Conservation (phyloP, 2,329 filamentous ascomycete species). For the Talaromyces sp. region DNA sequence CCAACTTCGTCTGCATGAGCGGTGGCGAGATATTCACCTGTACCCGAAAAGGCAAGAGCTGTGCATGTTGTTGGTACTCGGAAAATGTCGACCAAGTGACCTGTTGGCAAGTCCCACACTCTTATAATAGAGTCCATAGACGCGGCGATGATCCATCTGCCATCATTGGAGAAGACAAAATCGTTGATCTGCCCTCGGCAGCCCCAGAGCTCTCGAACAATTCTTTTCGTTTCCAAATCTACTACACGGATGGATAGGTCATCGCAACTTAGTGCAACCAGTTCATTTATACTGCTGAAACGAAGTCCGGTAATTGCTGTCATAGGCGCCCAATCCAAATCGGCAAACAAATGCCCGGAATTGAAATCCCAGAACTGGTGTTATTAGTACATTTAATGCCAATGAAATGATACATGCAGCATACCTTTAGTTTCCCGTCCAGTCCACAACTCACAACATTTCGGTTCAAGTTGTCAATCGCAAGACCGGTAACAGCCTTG, state of each 20-base stretch:
- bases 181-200: constrained; percentile 71
- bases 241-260: constrained; percentile 84
- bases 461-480: constrained; percentile 85
- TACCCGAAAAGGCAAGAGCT: constrained; percentile 79
- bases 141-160: constrained; percentile 86
- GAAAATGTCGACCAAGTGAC: constrained; percentile 91
- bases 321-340: constrained; percentile 80
- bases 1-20: constrained; percentile 77
- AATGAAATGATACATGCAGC: background rate
- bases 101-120: constrained; percentile 93
- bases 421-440: constrained; percentile 80
- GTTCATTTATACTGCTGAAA: constrained; percentile 77
- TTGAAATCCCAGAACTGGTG: constrained; percentile 83
- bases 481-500: constrained; percentile 76
- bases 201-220: constrained; percentile 90
- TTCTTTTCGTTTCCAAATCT: constrained; percentile 83
- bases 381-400: constrained; percentile 1
- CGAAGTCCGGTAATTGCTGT: constrained; percentile 70
- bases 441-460: constrained; percentile 79
- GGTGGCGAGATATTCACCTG: constrained; percentile 91
- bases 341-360: constrained; percentile 72
- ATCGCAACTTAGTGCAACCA: constrained; percentile 84
- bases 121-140: constrained; percentile 76
- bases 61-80: constrained; percentile 74
- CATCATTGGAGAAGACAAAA: constrained; percentile 86